A percentile compares a stretch with the other conserved stretches of the same genome.
Conservation (phyloP, 2,329 filamentous ascomycete species). For the Orbilia oligospora region DNA sequence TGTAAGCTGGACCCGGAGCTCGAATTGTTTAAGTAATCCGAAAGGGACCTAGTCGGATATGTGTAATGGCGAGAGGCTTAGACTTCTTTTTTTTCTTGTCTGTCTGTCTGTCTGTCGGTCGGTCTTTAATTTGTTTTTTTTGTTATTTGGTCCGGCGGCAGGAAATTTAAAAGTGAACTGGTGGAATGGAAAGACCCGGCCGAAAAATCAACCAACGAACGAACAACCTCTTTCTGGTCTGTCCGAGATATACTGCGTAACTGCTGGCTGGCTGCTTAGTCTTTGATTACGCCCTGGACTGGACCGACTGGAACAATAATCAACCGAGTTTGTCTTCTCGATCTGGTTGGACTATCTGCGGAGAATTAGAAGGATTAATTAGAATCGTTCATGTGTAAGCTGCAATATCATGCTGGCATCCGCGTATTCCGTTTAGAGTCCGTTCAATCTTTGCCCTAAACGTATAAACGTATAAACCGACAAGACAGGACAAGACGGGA, state of each 20-base stretch:
- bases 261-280: slow-evolving; percentile 33
- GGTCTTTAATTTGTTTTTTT: neutral
- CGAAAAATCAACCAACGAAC: neutral
- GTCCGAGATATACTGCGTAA: too few relatives aligned
- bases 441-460: slow-evolving; percentile 39
- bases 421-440: slow-evolving; percentile 46
- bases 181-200: slow-evolving; percentile 44
- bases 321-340: slow-evolving; percentile 5
- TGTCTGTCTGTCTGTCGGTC: too few relatives aligned
- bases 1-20: slow-evolving; percentile 43
- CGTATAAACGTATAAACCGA: slow-evolving; percentile 9
- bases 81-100: slow-evolving; percentile 17
- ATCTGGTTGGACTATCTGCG: neutral
- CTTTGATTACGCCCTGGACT: slow-evolving; percentile 47
- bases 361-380: slow-evolving; percentile 5
- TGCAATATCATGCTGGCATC: slow-evolving; percentile 1
- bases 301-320: slow-evolving; percentile 13
- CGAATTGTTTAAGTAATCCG: slow-evolving; percentile 57
- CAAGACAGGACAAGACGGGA: neutral
- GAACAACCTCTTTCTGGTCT: neutral
- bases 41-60: slow-evolving; percentile 40
- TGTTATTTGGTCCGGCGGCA: slow-evolving; percentile 7
- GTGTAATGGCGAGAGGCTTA: slow-evolving; percentile 57
- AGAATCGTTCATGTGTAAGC: slow-evolving; percentile 6
- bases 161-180: slow-evolving; percentile 14